Conservation (phyloP, 2,329 filamentous ascomycete species). For the Thelonectria rubi region DNA sequence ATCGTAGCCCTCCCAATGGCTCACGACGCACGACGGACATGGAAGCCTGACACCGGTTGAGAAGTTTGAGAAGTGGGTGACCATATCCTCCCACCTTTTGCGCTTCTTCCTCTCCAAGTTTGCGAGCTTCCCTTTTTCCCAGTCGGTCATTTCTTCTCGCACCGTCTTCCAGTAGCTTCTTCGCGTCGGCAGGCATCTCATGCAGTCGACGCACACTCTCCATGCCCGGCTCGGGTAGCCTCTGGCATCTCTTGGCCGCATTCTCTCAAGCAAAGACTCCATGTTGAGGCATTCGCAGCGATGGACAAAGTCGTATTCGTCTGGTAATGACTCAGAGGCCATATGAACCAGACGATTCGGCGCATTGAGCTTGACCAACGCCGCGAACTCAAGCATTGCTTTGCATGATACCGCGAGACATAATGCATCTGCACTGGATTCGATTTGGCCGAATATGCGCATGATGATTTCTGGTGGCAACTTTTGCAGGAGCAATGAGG, state of each 20-base stretch:
- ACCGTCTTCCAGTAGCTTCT: constrained; percentile 32
- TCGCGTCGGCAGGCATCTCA: constrained; percentile 33
- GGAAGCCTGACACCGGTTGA: constrained; percentile 30
- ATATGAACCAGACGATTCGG: constrained; percentile 28
- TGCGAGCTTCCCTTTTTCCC: too few species aligned
- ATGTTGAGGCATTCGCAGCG: constrained; percentile 28
- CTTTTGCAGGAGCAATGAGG: constrained; percentile 25
- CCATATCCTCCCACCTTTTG: constrained; percentile 17
- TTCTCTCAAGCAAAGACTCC: constrained; percentile 28
- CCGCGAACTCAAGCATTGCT: constrained; percentile 32
- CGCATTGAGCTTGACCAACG: constrained; percentile 26
- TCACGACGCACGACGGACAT: constrained; percentile 35
- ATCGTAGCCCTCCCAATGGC: constrained; percentile 7
- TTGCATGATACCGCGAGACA: constrained; percentile 37
- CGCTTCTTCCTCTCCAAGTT: constrained; percentile 23
- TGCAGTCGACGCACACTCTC: constrained; percentile 39
- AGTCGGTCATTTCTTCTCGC: not conserved
- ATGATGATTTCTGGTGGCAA: constrained; percentile 42
- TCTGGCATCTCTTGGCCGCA: constrained; percentile 27
- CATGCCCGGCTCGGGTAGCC: constrained; percentile 27
- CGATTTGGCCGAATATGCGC: constrained; percentile 32
- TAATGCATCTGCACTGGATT: constrained; percentile 24
- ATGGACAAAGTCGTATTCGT: too few species aligned
- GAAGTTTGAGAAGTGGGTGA: constrained; percentile 34
- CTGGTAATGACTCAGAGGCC: constrained; percentile 13